Conservation (phyloP, 805 yeast genomes). For the Lipomyces spencermartinsiae region DNA sequence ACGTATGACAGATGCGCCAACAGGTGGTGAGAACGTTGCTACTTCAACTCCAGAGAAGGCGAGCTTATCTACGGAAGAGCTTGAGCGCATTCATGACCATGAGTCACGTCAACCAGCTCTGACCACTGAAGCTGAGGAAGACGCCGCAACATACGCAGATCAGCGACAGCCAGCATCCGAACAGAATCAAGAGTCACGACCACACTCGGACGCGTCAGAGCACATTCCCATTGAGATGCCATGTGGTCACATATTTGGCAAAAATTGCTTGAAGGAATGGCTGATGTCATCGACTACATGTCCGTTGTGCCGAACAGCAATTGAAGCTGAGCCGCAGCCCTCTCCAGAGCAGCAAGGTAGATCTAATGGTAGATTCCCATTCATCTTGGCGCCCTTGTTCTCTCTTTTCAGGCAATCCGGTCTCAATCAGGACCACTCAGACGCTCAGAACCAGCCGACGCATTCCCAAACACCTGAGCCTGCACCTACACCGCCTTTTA, state of each 20-base stretch:
- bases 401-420: conserved; percentile 14
- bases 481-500: background rate
- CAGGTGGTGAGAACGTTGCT: background rate
- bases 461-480: conserved; percentile 1
- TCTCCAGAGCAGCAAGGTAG: conserved; percentile 7
- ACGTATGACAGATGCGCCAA: background rate
- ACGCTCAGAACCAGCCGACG: background rate
- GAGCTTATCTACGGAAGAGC: background rate
- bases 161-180: background rate
- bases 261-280: conserved; percentile 86
- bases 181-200: background rate
- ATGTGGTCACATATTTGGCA: conserved; percentile 87
- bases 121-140: conserved; percentile 9
- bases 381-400: conserved; percentile 27
- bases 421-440: background rate
- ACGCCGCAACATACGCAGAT: background rate
- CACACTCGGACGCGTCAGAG: conserved; percentile 35
- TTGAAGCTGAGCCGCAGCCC: conserved; percentile 47
- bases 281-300: conserved; percentile 73
- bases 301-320: conserved; percentile 78
- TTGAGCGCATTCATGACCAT: background rate
- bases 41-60: background rate
- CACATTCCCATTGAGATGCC: conserved; percentile 80
- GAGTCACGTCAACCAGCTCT: background rate
- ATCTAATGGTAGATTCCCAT: conserved; percentile 22